phyloP scores from a whole-genome alignment of 148 eudicot species.

The Camellia japonica region DNA sequence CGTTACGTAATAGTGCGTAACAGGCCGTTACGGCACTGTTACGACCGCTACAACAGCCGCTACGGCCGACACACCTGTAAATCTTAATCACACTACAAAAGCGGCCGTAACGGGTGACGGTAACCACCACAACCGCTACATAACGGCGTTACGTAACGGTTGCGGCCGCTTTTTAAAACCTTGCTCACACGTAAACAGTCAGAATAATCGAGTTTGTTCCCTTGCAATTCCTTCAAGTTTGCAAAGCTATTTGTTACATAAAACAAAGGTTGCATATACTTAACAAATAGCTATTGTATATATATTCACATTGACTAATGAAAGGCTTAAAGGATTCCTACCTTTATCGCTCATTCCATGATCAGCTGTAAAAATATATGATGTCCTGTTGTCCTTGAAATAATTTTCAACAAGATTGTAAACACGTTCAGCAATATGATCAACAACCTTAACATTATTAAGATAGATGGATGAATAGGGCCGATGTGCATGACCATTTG shows the following conservation, averaged over 20 bases:
- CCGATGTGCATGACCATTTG: constrained; percentile 96
- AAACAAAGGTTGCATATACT: constrained; percentile 3
- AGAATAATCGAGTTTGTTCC: background rate
- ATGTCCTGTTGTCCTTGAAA: constrained; percentile 81
- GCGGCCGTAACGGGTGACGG: too few species aligned
- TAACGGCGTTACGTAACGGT: too few species aligned
- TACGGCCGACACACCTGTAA: too few species aligned
- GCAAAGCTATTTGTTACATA: background rate
- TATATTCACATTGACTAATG: background rate
- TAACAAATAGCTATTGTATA: background rate
- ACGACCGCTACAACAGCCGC: too few species aligned
- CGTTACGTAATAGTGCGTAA: too few species aligned
- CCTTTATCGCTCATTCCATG: constrained; percentile 99
- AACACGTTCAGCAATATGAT: constrained; percentile 82
- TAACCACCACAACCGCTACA: too few species aligned
- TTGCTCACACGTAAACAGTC: background rate
- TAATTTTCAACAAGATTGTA: constrained; percentile 71
- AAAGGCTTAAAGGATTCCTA: constrained; percentile 23
- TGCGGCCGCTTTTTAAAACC: too few species aligned
- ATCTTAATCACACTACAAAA: too few species aligned
- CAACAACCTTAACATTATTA: constrained; percentile 94
- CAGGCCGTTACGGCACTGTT: too few species aligned
- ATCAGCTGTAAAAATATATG: constrained; percentile 95
- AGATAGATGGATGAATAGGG: constrained; percentile 92
- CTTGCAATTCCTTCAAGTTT: background rate